Percentiles rank a stretch among this genome's conserved stretches.
Evolutionary conservation across 2,329 filamentous ascomycete genomes (phyloP).

Genomic region (Septoria petroselini): DNA sequence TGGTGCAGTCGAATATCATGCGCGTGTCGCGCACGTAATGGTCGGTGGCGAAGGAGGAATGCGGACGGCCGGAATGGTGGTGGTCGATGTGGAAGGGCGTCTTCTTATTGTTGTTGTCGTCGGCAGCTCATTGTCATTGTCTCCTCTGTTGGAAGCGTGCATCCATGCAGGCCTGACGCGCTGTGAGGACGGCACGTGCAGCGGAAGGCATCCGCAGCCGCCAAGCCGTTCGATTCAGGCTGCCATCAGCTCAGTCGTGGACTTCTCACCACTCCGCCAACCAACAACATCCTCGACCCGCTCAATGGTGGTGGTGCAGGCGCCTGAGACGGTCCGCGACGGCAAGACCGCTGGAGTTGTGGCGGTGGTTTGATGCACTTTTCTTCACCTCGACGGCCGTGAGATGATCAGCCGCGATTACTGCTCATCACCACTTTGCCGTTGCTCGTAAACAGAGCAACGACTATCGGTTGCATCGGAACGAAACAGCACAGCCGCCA

Average conservation of each 20-base stretch:
- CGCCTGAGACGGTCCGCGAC: neutral
- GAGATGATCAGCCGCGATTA: neutral
- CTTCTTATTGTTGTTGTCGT: too few species aligned
- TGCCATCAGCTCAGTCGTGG: too few species aligned
- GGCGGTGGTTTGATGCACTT: constrained; percentile 5
- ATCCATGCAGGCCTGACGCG: too few species aligned
- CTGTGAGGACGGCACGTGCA: too few species aligned
- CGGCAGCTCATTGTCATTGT: too few species aligned
- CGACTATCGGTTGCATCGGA: too few species aligned
- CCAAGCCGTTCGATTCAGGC: too few species aligned
- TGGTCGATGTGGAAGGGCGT: neutral
- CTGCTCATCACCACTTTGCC: neutral
- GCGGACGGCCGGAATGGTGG: too few species aligned
- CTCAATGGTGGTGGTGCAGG: constrained; percentile 3
- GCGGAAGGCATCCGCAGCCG: too few species aligned
- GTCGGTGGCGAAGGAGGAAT: too few species aligned
- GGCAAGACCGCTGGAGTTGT: neutral
- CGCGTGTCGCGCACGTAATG: neutral
- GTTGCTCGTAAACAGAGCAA: neutral
- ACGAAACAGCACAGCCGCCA: constrained; percentile 7
- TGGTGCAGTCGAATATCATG: constrained; percentile 1
- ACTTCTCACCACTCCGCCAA: too few species aligned
- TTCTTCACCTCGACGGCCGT: neutral
- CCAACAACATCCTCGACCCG: neutral
- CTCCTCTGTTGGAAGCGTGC: too few species aligned